Evolutionary conservation across 202 grass and related monocot genomes (phyloP), one percentile per base, ranked within the genome.

Genomic region (Hordeum pubiflorum): DNA sequence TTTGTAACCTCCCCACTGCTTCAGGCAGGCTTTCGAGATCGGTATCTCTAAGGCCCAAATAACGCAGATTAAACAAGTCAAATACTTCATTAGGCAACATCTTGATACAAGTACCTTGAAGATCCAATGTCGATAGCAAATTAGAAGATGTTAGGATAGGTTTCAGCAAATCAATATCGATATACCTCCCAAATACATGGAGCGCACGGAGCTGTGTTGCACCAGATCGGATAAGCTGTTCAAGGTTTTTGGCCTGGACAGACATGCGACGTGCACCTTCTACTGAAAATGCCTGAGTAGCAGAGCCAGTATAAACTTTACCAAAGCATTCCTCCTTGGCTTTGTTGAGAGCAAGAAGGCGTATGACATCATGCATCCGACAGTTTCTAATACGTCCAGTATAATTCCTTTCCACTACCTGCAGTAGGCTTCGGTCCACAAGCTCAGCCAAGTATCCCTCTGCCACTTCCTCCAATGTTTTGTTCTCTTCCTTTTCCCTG

Each of bases 331-430:
- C 64, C 18, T 40, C 64, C n/a, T 21, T 20, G 0, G 65, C 65
- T 69, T 69, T 69, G 7, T 41, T 48, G 13, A 48, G 44, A 1
- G 44, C 44, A 48, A 48, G 44, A 48, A 48, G 13, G 4, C 44
- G 44, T 15, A 48, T 48, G 1, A 48, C 44, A 15, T 48, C 44
- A 15, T 48, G 44, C 44, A 48, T 48, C 44, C 13, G 44, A 15
- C 44, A 48, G 0, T 0, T 0, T 48, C 4, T 48, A 1, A 48
- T 1, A 6, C 13, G 13, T 15, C 44, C 44, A 0, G 4, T 4
- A 48, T 15, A 6, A 48, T 48, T 48, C 13, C 44, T 15, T 2
- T 15, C 0, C 4, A 48, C 13, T 48, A 48, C 13, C 4, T 15
- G 13, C 2, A 15, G 1, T 48, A 48, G 4, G 0, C 44, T 48